These are phyloP conservation scores for Omphalotus guepiniiformis DNA, from an alignment of 768 basidiomycete species.

Conservation along the genomic window DNA sequence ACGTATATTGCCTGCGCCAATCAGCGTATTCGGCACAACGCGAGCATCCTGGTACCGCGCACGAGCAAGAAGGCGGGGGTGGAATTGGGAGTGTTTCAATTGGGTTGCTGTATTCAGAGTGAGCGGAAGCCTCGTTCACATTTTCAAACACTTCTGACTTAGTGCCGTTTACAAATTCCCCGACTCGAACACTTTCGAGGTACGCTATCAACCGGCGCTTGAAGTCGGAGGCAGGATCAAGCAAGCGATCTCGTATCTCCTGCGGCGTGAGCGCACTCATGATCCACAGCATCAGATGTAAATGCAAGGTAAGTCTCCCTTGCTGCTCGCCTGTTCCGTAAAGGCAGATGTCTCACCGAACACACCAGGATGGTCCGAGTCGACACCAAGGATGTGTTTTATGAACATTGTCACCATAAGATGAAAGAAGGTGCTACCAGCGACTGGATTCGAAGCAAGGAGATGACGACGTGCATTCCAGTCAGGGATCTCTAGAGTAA, in stretches of 20 bases:
- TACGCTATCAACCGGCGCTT: slow-evolving; percentile 21
- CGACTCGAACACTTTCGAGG: slow-evolving; percentile 26
- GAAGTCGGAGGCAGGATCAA: slow-evolving; percentile 21
- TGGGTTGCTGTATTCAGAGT: slow-evolving; percentile 14
- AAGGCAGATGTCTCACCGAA: too few species aligned
- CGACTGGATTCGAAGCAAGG: slow-evolving; percentile 13
- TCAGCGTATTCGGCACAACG: background rate
- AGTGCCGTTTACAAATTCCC: slow-evolving; percentile 25
- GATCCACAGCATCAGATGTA: slow-evolving; percentile 35
- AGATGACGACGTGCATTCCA: background rate
- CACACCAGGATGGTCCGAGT: background rate
- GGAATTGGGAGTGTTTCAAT: slow-evolving; percentile 19
- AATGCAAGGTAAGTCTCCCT: slow-evolving; percentile 24
- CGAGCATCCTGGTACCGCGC: slow-evolving; percentile 2
- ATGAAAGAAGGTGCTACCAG: slow-evolving; percentile 17
- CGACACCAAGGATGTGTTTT: slow-evolving; percentile 16
- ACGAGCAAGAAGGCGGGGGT: slow-evolving; percentile 14
- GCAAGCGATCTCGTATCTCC: slow-evolving; percentile 25
- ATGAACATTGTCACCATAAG: slow-evolving; percentile 16
- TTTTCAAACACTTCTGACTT: slow-evolving; percentile 13
- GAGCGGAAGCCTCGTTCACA: background rate
- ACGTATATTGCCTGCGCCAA: slow-evolving; percentile 13
- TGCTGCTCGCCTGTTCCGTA: too few species aligned
- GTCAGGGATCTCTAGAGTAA: background rate
- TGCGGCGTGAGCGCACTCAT: slow-evolving; percentile 23